Evolutionary conservation across 2,329 filamentous ascomycete genomes (phyloP), one percentile per base, ranked within the genome.

Genomic region (Colletotrichum endophyticum): DNA sequence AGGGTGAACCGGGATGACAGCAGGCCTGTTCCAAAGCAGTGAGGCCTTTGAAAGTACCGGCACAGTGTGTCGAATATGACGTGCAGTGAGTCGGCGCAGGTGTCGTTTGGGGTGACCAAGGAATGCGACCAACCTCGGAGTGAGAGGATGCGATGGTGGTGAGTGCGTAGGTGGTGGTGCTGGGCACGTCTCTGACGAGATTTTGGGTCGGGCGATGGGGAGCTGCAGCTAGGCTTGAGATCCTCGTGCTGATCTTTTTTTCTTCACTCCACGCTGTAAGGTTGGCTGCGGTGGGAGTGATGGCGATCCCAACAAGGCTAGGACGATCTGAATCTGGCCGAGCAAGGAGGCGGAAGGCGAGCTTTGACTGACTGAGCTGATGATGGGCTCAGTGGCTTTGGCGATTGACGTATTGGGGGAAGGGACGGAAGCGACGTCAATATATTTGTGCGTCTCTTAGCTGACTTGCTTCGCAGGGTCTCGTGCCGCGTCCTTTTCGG

Each of bases 11-110:
- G 64, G 34, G 36, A 36, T 39, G 44, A 69, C 49, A 76, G 64
- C 66, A 39, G 53, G 70, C 70, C 73, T 76, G 73, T 70, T 76
- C 64, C 32, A 61, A 66, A 70, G 59, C 59, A 73, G 32, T 28
- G 22, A 64, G 36, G 64, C 28, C 64, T 73, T 70, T 66, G 73
- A 22, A 76, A 73, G 70, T 73, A 76, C 44, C 70, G 22, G 27
- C 70, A 76, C 73, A 76, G 73, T 76, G 73, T 76, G 73, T 73
- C 73, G 39, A 53, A 22, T 28, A 73, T 76, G 70, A 73, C 73
- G 64, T 57, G 57, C 22, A 44, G 49, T 66, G 59, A 73, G 70
- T 69, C 28, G 69, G 32, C 25, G 61, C 36, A 30, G 30, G 19
- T 25, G 39, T 62, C 34, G 36, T 39, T 27, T 22, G 36, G 36